Evolutionary conservation across 2,329 filamentous ascomycete species (phyloP).

Genomic region (Phyllosticta citrichinensis): DNA sequence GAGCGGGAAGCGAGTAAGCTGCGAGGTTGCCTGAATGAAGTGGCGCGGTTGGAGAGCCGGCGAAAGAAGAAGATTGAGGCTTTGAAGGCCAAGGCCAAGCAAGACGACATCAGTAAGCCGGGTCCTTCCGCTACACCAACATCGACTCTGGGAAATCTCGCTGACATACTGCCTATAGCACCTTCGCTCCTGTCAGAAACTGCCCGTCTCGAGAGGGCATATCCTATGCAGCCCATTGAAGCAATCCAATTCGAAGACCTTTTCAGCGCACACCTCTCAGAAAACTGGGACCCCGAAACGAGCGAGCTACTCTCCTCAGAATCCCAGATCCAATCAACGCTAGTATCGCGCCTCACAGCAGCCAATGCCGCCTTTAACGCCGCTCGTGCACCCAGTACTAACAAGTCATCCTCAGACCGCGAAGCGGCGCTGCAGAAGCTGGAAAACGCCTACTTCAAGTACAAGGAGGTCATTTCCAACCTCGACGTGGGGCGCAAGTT

Average conservation of each 20-base stretch:
- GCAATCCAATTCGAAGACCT: slow-evolving; percentile 87
- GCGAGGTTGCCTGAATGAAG: slow-evolving; percentile 73
- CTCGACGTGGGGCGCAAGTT: slow-evolving; percentile 88
- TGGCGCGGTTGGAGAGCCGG: slow-evolving; percentile 71
- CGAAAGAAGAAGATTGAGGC: slow-evolving; percentile 70
- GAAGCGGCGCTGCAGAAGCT: slow-evolving; percentile 79
- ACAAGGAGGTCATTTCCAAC: slow-evolving; percentile 91
- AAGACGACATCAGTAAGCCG: slow-evolving; percentile 69
- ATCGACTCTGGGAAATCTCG: not conserved
- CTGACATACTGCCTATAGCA: slow-evolving; percentile 35
- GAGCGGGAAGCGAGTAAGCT: slow-evolving; percentile 70
- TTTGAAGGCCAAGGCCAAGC: slow-evolving; percentile 66
- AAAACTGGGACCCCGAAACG: slow-evolving; percentile 37
- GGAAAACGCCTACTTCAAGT: slow-evolving; percentile 88
- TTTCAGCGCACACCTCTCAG: slow-evolving; percentile 74
- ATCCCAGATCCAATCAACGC: slow-evolving; percentile 61
- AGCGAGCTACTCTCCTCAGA: slow-evolving; percentile 58
- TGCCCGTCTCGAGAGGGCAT: slow-evolving; percentile 73
- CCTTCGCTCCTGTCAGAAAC: slow-evolving; percentile 74
- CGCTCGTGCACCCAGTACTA: slow-evolving; percentile 53
- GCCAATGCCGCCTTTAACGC: slow-evolving; percentile 70
- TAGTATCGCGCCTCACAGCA: slow-evolving; percentile 59
- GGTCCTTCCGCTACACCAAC: not conserved
- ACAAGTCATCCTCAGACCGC: slow-evolving; percentile 51
- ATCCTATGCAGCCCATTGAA: slow-evolving; percentile 73